Conservation (phyloP, 192 early-diverging fungal genomes). For the Coemansia sp. region DNA sequence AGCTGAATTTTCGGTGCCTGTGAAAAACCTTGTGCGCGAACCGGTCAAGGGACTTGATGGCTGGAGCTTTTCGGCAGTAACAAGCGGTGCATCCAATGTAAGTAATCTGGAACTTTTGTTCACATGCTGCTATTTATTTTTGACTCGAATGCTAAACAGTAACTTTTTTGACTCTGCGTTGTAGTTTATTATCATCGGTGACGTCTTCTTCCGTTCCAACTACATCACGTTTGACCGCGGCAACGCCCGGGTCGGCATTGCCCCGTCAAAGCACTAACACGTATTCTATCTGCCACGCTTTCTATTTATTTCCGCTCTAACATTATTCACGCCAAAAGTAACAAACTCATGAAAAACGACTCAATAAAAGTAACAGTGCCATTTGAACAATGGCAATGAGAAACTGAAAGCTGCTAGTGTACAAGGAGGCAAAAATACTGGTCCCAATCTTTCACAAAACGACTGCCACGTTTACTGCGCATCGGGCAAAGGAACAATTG, state of each 20-base stretch:
- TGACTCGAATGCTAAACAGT: constrained; percentile 4
- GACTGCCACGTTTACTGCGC: neutral
- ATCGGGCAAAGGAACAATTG: constrained; percentile 24
- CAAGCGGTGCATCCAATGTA: constrained; percentile 49
- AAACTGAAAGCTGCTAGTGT: neutral
- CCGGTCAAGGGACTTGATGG: constrained; percentile 52
- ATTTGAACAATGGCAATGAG: constrained; percentile 3
- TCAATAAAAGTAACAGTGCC: neutral
- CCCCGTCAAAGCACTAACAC: constrained; percentile 54
- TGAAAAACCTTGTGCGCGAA: constrained; percentile 50
- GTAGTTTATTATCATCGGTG: constrained; percentile 64
- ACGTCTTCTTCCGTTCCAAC: constrained; percentile 67
- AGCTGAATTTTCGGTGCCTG: constrained; percentile 41
- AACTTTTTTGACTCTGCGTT: neutral
- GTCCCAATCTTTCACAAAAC: neutral
- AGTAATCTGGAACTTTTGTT: constrained; percentile 2
- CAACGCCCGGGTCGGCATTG: constrained; percentile 59
- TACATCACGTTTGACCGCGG: constrained; percentile 67
- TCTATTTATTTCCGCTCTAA: neutral
- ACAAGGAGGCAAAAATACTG: neutral
- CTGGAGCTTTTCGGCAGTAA: constrained; percentile 56
- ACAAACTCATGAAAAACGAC: constrained; percentile 8
- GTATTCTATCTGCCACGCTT: neutral
- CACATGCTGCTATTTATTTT: neutral
- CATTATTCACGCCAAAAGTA: neutral